These are phyloP conservation scores for Neospermospora avenae DNA, from an alignment of 2,329 filamentous ascomycete genomes.

Conservation along the genomic window DNA sequence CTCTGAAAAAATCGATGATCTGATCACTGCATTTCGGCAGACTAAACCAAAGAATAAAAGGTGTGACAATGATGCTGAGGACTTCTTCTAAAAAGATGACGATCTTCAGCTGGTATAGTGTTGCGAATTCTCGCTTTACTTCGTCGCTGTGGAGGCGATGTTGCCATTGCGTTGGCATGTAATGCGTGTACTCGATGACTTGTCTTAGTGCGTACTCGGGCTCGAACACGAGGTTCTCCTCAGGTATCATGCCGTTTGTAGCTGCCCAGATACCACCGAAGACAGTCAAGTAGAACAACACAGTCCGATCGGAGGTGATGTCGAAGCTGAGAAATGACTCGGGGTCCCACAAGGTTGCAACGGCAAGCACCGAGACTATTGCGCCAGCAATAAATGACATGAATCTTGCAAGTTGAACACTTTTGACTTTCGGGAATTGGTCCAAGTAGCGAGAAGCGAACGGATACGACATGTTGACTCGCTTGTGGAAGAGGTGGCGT, in stretches of 20 bases:
- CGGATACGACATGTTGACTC: conserved; percentile 90
- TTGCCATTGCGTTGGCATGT: conserved; percentile 85
- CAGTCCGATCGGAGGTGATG: conserved; percentile 82
- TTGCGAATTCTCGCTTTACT: conserved; percentile 84
- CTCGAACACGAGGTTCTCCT: conserved; percentile 86
- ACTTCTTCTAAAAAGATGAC: conserved; percentile 92
- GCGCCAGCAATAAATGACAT: conserved; percentile 86
- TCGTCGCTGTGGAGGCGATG: conserved; percentile 89
- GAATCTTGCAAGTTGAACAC: conserved; percentile 77
- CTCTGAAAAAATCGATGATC: conserved; percentile 95
- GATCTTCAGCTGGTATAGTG: conserved; percentile 88
- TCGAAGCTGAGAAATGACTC: conserved; percentile 91
- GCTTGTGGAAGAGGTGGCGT: conserved; percentile 83
- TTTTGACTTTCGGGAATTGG: conserved; percentile 95
- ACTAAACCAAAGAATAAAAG: conserved; percentile 82
- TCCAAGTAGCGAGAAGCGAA: conserved; percentile 91
- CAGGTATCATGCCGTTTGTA: conserved; percentile 77
- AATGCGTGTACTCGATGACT: conserved; percentile 91
- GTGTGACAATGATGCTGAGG: conserved; percentile 86
- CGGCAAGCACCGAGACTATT: conserved; percentile 77
- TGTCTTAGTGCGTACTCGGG: conserved; percentile 85
- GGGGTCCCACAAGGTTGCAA: conserved; percentile 83
- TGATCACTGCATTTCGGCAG: conserved; percentile 86
- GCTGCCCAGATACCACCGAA: conserved; percentile 81
- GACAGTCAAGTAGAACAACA: conserved; percentile 84